Evolutionary conservation across 2,329 filamentous ascomycete genomes (phyloP), one percentile per base, ranked within the genome.

Genomic region (Neonectria sp.): DNA sequence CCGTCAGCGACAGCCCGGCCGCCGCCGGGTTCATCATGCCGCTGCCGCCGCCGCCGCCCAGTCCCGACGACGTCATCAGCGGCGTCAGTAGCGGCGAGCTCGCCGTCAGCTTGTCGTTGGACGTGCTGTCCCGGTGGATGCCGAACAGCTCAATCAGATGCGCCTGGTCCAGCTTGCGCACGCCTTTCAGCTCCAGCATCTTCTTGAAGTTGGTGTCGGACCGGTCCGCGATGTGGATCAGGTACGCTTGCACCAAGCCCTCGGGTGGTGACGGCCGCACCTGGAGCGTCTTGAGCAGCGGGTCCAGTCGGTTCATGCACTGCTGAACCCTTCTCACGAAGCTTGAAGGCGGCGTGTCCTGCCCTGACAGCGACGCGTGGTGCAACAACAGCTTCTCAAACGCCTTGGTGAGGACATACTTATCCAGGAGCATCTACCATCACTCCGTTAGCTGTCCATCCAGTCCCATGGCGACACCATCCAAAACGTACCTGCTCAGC

Each of bases 171-270:
- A 89, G 86, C 77, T 95, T 95, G 69, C 92, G 89, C 67, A 99
- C 92, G 53, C 96, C 96, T 81, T 99, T 99, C 70, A 99, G 88
- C 57, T 99, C 96, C 52, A 99, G 90, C 67, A 99, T 93, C 83
- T 98, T 98, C 78, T 91, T 91, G 88, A 99, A 99, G 82, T 99
- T 99, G 76, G 90, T 89, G 79, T 98, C 96, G 70, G 93, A 97
- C 63, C 93, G 91, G 84, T 99, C 96, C 72, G 90, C 95, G 71
- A 99, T 96, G 82, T 98, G 96, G 80, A 98, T 97, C 37, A 99
- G 90, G 79, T 99, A 99, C 37, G 96, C 96, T 83, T 98, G 95
- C 0, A 99, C 95, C 4, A 99, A 89, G 2, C 94, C 95, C 84
- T 99, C 96, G 0, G 95, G 93, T 0, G 96, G 96, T 5, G 93